Percentiles rank a stretch among this genome's conserved stretches.
phyloP scores from a whole-genome alignment of 2,329 filamentous ascomycete genomes.

The Malbranchea cinnamomea region DNA sequence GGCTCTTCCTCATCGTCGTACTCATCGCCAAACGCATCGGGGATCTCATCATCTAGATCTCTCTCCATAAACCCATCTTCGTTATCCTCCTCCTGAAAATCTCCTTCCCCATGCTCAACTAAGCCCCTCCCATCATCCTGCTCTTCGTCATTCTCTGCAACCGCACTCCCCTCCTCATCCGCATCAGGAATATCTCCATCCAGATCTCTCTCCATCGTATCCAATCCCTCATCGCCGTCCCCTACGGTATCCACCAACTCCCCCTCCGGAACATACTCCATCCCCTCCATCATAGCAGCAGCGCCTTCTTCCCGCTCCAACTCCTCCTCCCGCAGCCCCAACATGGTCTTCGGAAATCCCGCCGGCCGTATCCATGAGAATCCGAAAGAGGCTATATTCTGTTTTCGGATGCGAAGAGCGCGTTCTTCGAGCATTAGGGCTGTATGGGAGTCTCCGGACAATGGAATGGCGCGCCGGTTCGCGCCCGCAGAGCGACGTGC shows the following conservation, averaged over 20 bases:
- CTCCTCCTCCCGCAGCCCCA: constrained; percentile 79
- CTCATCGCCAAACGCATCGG: constrained; percentile 15
- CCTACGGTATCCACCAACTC: constrained; percentile 45
- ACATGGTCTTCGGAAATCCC: constrained; percentile 74
- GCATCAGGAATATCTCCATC: constrained; percentile 33
- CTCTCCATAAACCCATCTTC: constrained; percentile 14
- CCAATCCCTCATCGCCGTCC: constrained; percentile 21
- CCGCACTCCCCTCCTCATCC: constrained; percentile 19
- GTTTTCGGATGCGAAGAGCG: constrained; percentile 58
- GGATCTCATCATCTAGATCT: constrained; percentile 9
- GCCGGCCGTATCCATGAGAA: constrained; percentile 82
- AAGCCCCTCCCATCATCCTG: constrained; percentile 37
- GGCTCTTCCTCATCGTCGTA: constrained; percentile 23
- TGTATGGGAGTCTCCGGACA: constrained; percentile 48
- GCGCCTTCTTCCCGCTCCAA: constrained; percentile 78
- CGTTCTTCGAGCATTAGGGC: constrained; percentile 63
- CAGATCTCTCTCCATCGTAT: constrained; percentile 29
- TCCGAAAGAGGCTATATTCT: constrained; percentile 75
- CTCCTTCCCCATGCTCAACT: constrained; percentile 35
- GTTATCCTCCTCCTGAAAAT: constrained; percentile 25
- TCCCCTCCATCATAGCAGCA: constrained; percentile 53
- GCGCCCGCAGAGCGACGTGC: constrained; percentile 15
- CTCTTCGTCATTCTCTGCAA: constrained; percentile 29
- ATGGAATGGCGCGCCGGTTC: constrained; percentile 22
- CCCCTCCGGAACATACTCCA: constrained; percentile 58